Evolutionary conservation across 1,139 yeast genomes (phyloP).

Genomic region (Saccharomyces pastorianus): DNA sequence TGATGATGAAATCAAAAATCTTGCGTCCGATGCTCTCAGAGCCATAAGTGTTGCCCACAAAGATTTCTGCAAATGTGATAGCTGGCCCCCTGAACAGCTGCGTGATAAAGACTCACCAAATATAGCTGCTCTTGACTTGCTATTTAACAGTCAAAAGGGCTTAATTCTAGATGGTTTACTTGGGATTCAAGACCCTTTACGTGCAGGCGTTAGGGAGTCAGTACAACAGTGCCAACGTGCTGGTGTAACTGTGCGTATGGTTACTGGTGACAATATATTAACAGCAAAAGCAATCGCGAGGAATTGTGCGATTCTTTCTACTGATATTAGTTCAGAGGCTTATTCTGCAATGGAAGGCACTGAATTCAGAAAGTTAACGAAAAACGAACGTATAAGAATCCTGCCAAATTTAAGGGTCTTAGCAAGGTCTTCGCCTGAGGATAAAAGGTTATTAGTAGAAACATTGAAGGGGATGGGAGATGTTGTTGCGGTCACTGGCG

Average conservation of each 20-base stretch:
- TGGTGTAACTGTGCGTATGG: conserved; percentile 94
- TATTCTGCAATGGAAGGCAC: conserved; percentile 90
- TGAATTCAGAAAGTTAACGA: conserved; percentile 57
- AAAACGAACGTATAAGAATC: conserved; percentile 47
- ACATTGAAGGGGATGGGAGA: conserved; percentile 76
- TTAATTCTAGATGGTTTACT: conserved; percentile 61
- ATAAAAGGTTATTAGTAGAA: conserved; percentile 77
- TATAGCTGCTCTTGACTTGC: conserved; percentile 43
- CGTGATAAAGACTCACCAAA: conserved; percentile 27
- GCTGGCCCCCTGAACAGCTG: conserved; percentile 61
- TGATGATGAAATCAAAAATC: conserved; percentile 45
- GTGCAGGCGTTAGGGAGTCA: conserved; percentile 85
- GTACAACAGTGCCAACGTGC: conserved; percentile 79
- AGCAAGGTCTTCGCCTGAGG: conserved; percentile 95
- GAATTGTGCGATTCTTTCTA: conserved; percentile 70
- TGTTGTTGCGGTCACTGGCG: conserved; percentile 97
- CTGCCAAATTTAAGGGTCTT: conserved; percentile 73
- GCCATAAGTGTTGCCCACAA: conserved; percentile 79
- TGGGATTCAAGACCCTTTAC: conserved; percentile 91
- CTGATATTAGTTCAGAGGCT: conserved; percentile 45
- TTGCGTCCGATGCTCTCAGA: conserved; percentile 72
- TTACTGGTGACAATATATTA: conserved; percentile 85
- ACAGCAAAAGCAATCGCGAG: conserved; percentile 89
- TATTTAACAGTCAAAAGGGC: conserved; percentile 37
- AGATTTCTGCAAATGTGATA: conserved; percentile 43